Evolutionary conservation across 768 basidiomycete species (phyloP), one percentile per base, ranked within the genome.

Genomic region (Phylloporus sp.): DNA sequence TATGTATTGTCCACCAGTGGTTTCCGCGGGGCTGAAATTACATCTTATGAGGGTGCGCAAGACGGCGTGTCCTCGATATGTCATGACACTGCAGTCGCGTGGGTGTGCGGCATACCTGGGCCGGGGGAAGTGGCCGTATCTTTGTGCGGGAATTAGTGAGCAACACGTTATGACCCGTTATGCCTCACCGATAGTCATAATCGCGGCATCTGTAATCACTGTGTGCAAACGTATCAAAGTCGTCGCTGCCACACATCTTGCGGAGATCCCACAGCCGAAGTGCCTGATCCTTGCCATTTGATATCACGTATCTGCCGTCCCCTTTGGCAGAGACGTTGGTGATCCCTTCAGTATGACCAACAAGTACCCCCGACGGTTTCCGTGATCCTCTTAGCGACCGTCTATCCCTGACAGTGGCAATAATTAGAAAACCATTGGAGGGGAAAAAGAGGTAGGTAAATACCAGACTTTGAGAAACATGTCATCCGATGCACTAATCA

Each of bases 401-500:
- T 43, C 78, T 73, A 57, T 80, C 78, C 81, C 81, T 82, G 54
- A 27, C 29, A 39, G 47, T 28, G 15, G 34, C 6, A 27, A 28
- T 54, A 50, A 28, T 31, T n/a, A 45, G n/a, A 23, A 2, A 28
- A n/a, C 26, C 5, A 5, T 26, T 18, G 5, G n/a, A 20, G 13
- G 20, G 6, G 20, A 38, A 18, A 39, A 16, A 8, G n/a, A 29
- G 20, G 16, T 23, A 15, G 39, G 2, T 6, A n/a, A 76, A 52
- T 70, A 93, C 97, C 97, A 99, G 53, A 98, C 85, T 79, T 98
- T 98, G 54, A 98, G 73, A 68, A 87, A 95, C 0, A 82, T 85
- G 65, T 99, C 97, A 62, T 99, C 97, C 1, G 93, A 95, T 1
- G 91, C 97, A 59, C 92, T 95, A 45, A 98, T 84, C 24, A 99